These are phyloP conservation scores for Avena sativa DNA, from an alignment of 176 grass and related monocot species.

Conservation along the genomic window DNA sequence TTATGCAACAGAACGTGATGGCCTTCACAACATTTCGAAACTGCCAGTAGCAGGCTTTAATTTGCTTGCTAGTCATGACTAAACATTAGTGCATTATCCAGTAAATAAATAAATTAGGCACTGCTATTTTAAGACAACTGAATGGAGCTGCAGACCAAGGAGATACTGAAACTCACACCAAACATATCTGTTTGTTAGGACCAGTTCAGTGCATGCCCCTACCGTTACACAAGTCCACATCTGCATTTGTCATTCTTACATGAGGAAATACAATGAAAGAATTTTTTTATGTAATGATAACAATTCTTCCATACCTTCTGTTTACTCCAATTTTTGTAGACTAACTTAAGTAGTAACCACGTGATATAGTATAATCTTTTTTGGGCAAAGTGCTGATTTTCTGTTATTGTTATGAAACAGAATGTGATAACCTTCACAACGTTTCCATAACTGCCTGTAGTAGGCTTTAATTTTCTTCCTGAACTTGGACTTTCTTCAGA, in stretches of 20 bases:
- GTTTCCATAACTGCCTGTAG: too few relatives aligned
- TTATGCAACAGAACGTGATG: constrained; percentile 29
- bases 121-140: neutral
- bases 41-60: neutral
- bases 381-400: too few relatives aligned
- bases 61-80: constrained; percentile 16
- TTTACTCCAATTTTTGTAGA: too few relatives aligned
- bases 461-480: too few relatives aligned
- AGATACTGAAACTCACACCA: neutral
- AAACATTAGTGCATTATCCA: neutral
- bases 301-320: too few relatives aligned
- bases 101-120: neutral
- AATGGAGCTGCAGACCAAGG: neutral
- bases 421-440: too few relatives aligned
- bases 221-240: neutral
- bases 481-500: neutral
- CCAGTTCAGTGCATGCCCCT: neutral
- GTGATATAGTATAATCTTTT: too few relatives aligned
- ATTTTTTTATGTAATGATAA: neutral
- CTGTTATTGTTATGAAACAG: too few relatives aligned
- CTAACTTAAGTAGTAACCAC: too few relatives aligned
- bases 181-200: neutral
- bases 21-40: neutral
- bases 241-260: neutral
- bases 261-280: neutral